phyloP scores from a whole-genome alignment of 2,329 filamentous ascomycete species.

The Tolypocladium cylindrosporum region DNA sequence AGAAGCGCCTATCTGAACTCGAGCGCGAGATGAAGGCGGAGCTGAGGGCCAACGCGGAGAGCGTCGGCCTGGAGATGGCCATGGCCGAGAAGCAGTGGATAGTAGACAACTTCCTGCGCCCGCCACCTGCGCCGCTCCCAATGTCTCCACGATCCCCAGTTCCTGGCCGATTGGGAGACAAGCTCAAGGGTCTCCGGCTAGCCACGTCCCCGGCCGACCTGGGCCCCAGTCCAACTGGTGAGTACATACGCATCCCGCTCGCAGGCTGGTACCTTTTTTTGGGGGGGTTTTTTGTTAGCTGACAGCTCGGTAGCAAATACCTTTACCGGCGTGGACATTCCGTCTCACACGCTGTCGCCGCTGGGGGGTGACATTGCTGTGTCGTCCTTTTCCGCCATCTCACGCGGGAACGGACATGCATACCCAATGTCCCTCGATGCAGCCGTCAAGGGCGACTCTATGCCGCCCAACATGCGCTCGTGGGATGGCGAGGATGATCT shows the following conservation, averaged over 20 bases:
- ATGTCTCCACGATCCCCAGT: constrained; percentile 54
- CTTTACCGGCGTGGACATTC: constrained; percentile 21
- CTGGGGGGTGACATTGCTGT: constrained; percentile 22
- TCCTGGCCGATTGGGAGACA: constrained; percentile 65
- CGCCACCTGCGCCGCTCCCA: constrained; percentile 11
- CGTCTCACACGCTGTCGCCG: constrained; percentile 21
- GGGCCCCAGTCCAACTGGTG: constrained; percentile 40
- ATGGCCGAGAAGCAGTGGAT: constrained; percentile 80
- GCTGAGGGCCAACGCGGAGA: constrained; percentile 64
- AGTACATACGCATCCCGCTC: not conserved
- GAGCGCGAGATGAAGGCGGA: constrained; percentile 69
- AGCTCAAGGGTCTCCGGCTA: constrained; percentile 68
- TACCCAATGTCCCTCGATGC: constrained; percentile 24
- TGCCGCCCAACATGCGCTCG: constrained; percentile 8
- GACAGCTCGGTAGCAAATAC: constrained; percentile 19
- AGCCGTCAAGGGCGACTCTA: constrained; percentile 14
- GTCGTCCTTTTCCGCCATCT: constrained; percentile 23
- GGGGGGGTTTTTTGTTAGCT: constrained; percentile 7
- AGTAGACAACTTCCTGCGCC: constrained; percentile 55
- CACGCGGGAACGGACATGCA: constrained; percentile 9
- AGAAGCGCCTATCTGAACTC: constrained; percentile 65
- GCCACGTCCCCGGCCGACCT: constrained; percentile 63
- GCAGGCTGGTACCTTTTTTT: constrained; percentile 18
- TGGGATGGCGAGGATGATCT: constrained; percentile 58
- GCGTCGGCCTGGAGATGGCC: constrained; percentile 76